These are phyloP conservation scores for Ganoderma leucocontextum DNA, from an alignment of 1,284 basidiomycete genomes.

Conservation along the genomic window DNA sequence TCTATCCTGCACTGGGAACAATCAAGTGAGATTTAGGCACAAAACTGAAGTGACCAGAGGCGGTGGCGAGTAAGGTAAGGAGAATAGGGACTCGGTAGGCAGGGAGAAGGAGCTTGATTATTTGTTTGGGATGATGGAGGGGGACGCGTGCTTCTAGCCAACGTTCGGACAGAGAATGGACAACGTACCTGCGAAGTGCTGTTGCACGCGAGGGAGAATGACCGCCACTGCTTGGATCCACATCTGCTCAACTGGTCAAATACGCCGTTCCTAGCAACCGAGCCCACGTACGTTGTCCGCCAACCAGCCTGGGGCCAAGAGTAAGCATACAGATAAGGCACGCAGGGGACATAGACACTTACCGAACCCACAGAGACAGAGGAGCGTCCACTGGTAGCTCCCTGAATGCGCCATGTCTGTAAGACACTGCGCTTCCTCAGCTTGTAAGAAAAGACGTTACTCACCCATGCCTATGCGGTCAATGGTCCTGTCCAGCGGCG, in stretches of 20 bases:
- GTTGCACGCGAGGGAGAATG: constrained; percentile 91
- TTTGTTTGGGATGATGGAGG: background rate
- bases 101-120: background rate
- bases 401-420: constrained; percentile 45
- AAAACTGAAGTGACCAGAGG: background rate
- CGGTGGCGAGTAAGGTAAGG: background rate
- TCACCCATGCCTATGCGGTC: constrained; percentile 90
- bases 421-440: background rate
- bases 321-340: background rate
- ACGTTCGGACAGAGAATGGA: background rate
- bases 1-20: constrained; percentile 68
- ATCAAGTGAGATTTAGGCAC: background rate
- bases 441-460: constrained; percentile 17
- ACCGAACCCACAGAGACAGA: constrained; percentile 89
- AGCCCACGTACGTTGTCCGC: constrained; percentile 77
- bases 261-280: constrained; percentile 16
- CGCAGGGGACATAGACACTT: constrained; percentile 44
- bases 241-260: constrained; percentile 67
- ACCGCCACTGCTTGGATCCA: constrained; percentile 91
- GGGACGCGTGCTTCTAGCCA: no score
- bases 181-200: constrained; percentile 76
- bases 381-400: constrained; percentile 82
- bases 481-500: constrained; percentile 86
- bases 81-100: background rate
- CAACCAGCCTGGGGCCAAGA: constrained; percentile 69